Base-by-base conservation (phyloP, 768 basidiomycete genomes). In the Phanerochaete sordida region DNA sequence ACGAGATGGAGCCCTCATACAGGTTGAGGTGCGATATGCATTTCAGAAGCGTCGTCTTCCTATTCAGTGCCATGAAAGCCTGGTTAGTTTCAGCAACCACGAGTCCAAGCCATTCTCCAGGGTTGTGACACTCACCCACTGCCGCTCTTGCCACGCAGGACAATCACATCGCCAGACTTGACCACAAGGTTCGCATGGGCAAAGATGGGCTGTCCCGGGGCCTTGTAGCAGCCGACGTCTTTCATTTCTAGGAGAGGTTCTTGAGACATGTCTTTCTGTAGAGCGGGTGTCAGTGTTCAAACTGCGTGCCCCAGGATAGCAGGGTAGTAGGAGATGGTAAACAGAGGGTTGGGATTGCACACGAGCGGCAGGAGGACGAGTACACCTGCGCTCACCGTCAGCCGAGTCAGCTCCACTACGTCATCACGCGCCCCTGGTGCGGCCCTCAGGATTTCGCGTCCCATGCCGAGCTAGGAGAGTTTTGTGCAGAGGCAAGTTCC, bases 61-160 rank as follows among this genome's bases (percentile, higher is more conserved):
- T 78, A 47, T 23, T 23, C 27, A n/a, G 35, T 28, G 46, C 8
- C 23, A 31, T 58, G 30, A 1, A 28, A 39, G n/a, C n/a, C 5
- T 26, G 11, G 7, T 35, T 33, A 52, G 46, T 61, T 21, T 44
- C 31, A 15, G 21, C 47, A 30, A 19, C 13, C 7, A 13, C 39
- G 47, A n/a, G n/a, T n/a, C n/a, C n/a, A n/a, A n/a, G n/a, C n/a
- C n/a, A n/a, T n/a, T n/a, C n/a, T n/a, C n/a, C n/a, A 37, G 28
- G 23, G 21, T 23, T 15, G 4, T 23, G 6, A n/a, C 4, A 54
- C 56, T 51, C 60, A 84, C 83, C 93, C 94, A 21, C 82, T 82
- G 9, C 94, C 94, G 62, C 87, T 90, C 65, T 82, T 84, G 11
- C 93, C 94, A 60, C 85, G 87, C n/a, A 95, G 67, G 16, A 93